Evolutionary conservation across 768 basidiomycete genomes (phyloP).

Genomic region (Lentinula lateritia): DNA sequence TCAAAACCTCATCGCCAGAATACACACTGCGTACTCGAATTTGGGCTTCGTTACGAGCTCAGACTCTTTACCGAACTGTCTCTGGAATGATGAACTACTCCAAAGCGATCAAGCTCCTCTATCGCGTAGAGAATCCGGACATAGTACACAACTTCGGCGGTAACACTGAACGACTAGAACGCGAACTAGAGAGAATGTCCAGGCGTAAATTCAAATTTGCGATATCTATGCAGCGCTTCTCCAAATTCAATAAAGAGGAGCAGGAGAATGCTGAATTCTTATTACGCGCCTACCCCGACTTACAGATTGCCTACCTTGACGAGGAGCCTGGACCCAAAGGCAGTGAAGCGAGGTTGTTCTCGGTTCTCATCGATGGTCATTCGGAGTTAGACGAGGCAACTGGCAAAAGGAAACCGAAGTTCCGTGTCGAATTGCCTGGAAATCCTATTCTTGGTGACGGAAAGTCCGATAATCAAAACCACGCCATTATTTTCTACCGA

Average conservation of each 20-base stretch:
- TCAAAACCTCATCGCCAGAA: slow-evolving; percentile 98
- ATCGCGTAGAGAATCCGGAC: slow-evolving; percentile 97
- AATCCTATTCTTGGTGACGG: slow-evolving; percentile 99
- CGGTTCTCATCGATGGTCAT: slow-evolving; percentile 93
- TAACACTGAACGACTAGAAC: slow-evolving; percentile 93
- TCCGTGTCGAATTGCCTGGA: slow-evolving; percentile 94
- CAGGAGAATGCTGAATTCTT: slow-evolving; percentile 98
- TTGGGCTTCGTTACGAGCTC: slow-evolving; percentile 97
- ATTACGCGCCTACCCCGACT: slow-evolving; percentile 94
- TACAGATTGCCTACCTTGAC: slow-evolving; percentile 97
- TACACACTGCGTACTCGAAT: slow-evolving; percentile 98
- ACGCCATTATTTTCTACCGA: slow-evolving; percentile 98
- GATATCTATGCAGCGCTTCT: slow-evolving; percentile 98
- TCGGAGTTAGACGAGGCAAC: slow-evolving; percentile 88
- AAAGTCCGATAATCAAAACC: slow-evolving; percentile 99
- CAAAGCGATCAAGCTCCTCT: slow-evolving; percentile 98
- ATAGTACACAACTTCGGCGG: slow-evolving; percentile 95
- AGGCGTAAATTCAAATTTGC: slow-evolving; percentile 97
- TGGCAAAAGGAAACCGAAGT: slow-evolving; percentile 92
- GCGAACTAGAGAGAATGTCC: slow-evolving; percentile 95
- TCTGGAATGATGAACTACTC: slow-evolving; percentile 99
- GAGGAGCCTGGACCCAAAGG: slow-evolving; percentile 90
- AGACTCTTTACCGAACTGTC: slow-evolving; percentile 97
- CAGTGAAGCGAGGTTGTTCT: slow-evolving; percentile 85
- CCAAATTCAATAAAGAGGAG: slow-evolving; percentile 99